Base-by-base conservation (phyloP, 495 filamentous ascomycete genomes). In the Talaromyces adpressus region DNA sequence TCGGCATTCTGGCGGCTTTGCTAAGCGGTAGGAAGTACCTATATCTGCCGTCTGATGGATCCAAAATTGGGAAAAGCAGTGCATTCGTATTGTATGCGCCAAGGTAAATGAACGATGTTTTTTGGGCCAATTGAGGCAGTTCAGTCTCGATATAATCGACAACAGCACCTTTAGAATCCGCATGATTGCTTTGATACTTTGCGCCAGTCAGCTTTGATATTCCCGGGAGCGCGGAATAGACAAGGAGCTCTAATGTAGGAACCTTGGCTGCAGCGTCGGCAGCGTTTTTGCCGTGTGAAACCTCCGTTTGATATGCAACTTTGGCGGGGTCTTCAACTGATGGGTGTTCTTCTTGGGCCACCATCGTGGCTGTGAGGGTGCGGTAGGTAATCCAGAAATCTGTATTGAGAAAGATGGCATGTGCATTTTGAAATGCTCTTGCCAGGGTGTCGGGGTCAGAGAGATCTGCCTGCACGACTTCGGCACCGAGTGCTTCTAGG, bases 341-440 rank as follows among this genome's bases (percentile, higher is more conserved):
- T 34, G 63, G 60, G 2, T 65, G 23, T 5, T 47, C 63, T 23
- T 64, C 52, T 0, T 29, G 14, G 2, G 29, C 51, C 18, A 23
- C 27, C 6, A 9, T 27, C 12, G 4, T n/a, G 27, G 52, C 27
- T 16, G 18, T 16, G 27, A 54, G 18, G 27, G 52, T 0, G 14
- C 62, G 61, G 29, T 72, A 75, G 0, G 68, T 65, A 27, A 39
- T 52, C 75, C 75, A 81, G 72, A 82, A 86, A 56, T 86, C 81
- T 0, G 83, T 86, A 57, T 79, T 76, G 57, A 74, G 70, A 67
- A 84, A 87, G 69, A 86, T 79, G 32, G 73, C 79, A 56, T 75
- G 69, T 6, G 78, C 79, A 32, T 76, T 79, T 5, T 67, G 39
- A 66, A 87, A 81, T 20, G 82, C 84, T 14, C 45, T 30, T 2